A percentile compares a stretch with the other conserved stretches of the same genome.
Conservation (phyloP, 2,329 filamentous ascomycete species). For the Cercospora sp. region DNA sequence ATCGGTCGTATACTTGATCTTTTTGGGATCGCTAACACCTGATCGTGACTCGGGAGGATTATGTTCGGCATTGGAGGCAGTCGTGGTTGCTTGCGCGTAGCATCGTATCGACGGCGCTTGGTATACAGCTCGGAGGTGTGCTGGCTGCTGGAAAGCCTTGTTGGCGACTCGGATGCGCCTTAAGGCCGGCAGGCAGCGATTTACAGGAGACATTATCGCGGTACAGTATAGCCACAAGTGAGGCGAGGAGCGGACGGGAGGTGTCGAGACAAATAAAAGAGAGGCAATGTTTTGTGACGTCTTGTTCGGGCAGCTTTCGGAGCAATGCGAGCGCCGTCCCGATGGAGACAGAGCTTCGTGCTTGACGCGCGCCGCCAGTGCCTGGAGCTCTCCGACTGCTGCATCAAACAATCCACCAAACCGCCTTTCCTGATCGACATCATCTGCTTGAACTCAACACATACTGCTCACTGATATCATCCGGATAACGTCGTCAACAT, state of each 20-base stretch:
- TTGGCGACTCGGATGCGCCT: conserved; percentile 39
- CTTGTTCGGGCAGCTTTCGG: conserved; percentile 14
- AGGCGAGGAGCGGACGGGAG: not conserved
- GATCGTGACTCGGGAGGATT: conserved; percentile 33
- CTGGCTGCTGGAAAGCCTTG: conserved; percentile 34
- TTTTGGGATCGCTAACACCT: conserved; percentile 38
- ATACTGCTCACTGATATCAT: not conserved
- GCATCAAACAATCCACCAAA: conserved; percentile 7
- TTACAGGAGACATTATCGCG: conserved; percentile 30
- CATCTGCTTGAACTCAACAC: not conserved
- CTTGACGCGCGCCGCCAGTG: conserved; percentile 4
- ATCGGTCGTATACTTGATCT: conserved; percentile 77
- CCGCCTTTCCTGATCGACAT: conserved; percentile 7
- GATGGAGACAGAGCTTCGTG: conserved; percentile 1
- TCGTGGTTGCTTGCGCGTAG: conserved; percentile 35
- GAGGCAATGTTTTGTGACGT: conserved; percentile 2
- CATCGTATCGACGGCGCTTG: conserved; percentile 23
- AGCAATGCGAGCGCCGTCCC: not conserved
- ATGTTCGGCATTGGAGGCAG: conserved; percentile 36
- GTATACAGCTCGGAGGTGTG: conserved; percentile 30
- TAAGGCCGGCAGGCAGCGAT: conserved; percentile 33
- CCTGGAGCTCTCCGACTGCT: conserved; percentile 21
- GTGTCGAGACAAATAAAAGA: conserved; percentile 2
- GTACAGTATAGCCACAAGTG: not conserved
- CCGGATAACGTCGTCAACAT: conserved; percentile 50